These are phyloP conservation scores for Hyphopichia pseudoburtonii DNA, from an alignment of 1,139 yeast genomes.

Conservation along the genomic window DNA sequence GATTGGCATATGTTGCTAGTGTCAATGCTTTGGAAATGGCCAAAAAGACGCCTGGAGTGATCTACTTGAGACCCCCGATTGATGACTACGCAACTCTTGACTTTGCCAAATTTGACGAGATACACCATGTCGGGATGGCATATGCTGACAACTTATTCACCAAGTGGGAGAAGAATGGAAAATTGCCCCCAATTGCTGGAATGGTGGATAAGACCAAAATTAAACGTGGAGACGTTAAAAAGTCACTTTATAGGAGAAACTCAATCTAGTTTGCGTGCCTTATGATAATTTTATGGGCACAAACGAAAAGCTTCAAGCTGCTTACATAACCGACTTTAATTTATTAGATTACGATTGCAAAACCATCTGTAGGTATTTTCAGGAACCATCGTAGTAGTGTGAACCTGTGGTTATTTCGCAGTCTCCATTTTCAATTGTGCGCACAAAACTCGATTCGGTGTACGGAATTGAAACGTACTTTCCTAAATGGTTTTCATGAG, in stretches of 20 bases:
- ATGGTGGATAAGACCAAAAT: conserved; percentile 23
- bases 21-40: conserved; percentile 91
- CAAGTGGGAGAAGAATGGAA: conserved; percentile 51
- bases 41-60: conserved; percentile 78
- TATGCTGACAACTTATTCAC: conserved; percentile 66
- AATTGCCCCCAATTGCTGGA: conserved; percentile 67
- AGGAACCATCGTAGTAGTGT: too few relatives aligned
- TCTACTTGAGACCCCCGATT: conserved; percentile 92
- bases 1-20: conserved; percentile 92
- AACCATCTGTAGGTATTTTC: too few relatives aligned
- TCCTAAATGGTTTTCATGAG: too few relatives aligned
- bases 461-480: too few relatives aligned
- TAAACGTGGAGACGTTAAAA: conserved; percentile 16
- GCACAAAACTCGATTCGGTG: too few relatives aligned
- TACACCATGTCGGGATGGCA: conserved; percentile 73
- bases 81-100: conserved; percentile 90
- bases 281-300: too few relatives aligned
- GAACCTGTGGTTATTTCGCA: too few relatives aligned
- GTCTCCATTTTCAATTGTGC: too few relatives aligned
- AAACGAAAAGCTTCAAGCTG: too few relatives aligned
- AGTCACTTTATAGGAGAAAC: conserved; percentile 54
- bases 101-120: conserved; percentile 89
- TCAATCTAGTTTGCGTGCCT: too few relatives aligned
- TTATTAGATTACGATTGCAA: too few relatives aligned
- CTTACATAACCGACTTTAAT: too few relatives aligned